Evolutionary conservation across 2,329 filamentous ascomycete species (phyloP), one percentile per base, ranked within the genome.

Genomic region (Cercospora berteroae): DNA sequence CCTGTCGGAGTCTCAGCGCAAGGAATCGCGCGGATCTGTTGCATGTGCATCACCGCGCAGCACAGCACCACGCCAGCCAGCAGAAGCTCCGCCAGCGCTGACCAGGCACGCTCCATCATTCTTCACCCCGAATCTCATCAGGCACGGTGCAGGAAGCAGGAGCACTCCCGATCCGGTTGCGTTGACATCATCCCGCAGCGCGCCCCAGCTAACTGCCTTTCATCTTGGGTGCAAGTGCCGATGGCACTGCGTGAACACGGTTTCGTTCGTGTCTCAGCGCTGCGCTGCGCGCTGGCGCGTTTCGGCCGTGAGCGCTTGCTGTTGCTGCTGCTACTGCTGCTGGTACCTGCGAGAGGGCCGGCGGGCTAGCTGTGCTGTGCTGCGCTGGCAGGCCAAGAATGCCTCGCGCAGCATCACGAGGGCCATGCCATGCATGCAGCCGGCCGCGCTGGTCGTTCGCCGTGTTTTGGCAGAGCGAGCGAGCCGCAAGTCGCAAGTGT

Each of bases 241-340:
- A 57, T 39, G 29, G 48, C 25, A 52, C 60, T 63, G 29, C 29
- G 27, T 63, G 48, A 33, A 63, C 61, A 56, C 33, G 23, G 61
- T 63, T 63, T 63, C 61, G 61, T 31, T 57, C 61, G 61, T 63
- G 61, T 63, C 61, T 63, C 61, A 63, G 27, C 60, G 42, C 20
- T 25, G 25, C 36, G 60, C 27, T 48, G 42, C 50, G 50, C 29
- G 44, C 31, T 56, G 29, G 25, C 20, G 16, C 23, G 29, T 42
- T 63, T 56, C 61, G 48, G 36, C 48, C 44, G 27, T 33, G 50
- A 29, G 48, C 61, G 50, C 61, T 33, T 57, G 52, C 52, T 57
- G 44, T 9, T 20, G n/a, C 52, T 57, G 20, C 52, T 31, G 52
- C 52, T n/a, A 18, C 52, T 56, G 52, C 52, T 57, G 52, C 25